Conservation (phyloP, 169 alveolate species). For the Eimeria tenella region DNA sequence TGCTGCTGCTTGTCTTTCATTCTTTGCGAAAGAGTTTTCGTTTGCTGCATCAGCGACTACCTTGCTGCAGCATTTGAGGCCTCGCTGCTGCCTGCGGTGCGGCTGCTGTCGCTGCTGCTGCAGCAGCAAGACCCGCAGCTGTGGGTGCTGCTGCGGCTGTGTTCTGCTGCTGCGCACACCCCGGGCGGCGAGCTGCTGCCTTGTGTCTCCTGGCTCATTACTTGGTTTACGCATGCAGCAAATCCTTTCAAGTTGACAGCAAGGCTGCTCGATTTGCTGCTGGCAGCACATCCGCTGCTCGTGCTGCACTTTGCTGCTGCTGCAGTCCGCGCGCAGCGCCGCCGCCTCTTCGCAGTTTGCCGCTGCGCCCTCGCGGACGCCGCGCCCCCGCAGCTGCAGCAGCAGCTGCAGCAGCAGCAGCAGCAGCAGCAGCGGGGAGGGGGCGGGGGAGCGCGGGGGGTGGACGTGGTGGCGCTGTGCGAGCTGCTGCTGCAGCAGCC, state of each 20-base stretch:
- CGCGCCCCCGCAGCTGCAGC: neutral
- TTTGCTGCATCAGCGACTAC: neutral
- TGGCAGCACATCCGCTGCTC: neutral
- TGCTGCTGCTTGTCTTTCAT: slow-evolving; percentile 6
- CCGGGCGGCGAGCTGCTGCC: slow-evolving; percentile 45
- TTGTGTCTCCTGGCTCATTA: slow-evolving; percentile 36
- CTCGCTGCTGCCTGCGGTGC: slow-evolving; percentile 21
- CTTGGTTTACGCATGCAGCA: neutral
- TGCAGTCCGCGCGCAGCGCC: slow-evolving; percentile 30
- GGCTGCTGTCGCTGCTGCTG: slow-evolving; percentile 55
- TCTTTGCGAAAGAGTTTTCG: neutral
- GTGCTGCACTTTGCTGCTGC: slow-evolving; percentile 54
- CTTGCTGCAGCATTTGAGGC: slow-evolving; percentile 51
- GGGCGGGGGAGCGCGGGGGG: neutral
- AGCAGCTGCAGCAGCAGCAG: neutral
- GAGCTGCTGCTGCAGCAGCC: neutral
- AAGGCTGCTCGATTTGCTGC: neutral
- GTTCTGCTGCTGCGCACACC: slow-evolving; percentile 44
- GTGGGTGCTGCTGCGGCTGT: slow-evolving; percentile 3
- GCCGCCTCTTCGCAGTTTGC: slow-evolving; percentile 48
- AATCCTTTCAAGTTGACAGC: neutral
- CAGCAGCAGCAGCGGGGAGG: neutral
- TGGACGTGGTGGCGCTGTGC: slow-evolving; percentile 2
- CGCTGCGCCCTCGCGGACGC: neutral
- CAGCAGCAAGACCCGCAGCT: slow-evolving; percentile 39